A percentile compares a stretch with the other conserved stretches of the same genome.
Conservation (phyloP, 2,329 filamentous ascomycete genomes). For the Seiridium unicorne region DNA sequence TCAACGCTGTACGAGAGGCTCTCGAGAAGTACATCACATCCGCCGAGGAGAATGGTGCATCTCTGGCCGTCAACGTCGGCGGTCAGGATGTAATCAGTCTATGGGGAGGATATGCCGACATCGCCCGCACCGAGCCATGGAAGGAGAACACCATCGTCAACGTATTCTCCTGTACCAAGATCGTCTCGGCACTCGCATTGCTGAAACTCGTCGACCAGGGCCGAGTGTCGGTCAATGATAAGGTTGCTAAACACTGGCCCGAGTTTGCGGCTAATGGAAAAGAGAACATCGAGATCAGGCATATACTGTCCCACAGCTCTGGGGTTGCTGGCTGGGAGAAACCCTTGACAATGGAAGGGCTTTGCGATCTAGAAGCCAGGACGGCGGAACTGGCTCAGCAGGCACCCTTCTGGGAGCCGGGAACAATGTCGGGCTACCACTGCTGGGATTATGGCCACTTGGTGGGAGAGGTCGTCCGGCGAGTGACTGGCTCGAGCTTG, state of each 20-base stretch:
- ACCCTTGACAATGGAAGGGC: slow-evolving; percentile 26
- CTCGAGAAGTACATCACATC: slow-evolving; percentile 30
- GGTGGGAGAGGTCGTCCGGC: slow-evolving; percentile 38
- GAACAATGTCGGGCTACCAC: slow-evolving; percentile 39
- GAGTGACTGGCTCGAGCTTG: slow-evolving; percentile 36
- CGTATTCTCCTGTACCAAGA: slow-evolving; percentile 38
- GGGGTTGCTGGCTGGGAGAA: slow-evolving; percentile 31
- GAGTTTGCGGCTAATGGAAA: slow-evolving; percentile 40
- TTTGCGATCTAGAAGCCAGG: slow-evolving; percentile 28
- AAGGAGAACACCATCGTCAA: slow-evolving; percentile 32
- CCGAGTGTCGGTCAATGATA: slow-evolving; percentile 29
- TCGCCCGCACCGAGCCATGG: slow-evolving; percentile 29
- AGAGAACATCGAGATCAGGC: slow-evolving; percentile 33
- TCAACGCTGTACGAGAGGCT: slow-evolving; percentile 31
- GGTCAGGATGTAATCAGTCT: slow-evolving; percentile 37
- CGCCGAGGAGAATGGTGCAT: slow-evolving; percentile 40
- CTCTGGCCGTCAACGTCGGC: slow-evolving; percentile 35
- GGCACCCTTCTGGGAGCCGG: slow-evolving; percentile 40
- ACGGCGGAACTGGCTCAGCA: slow-evolving; percentile 33
- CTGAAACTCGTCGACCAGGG: slow-evolving; percentile 36
- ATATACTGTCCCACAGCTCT: slow-evolving; percentile 37
- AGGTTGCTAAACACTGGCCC: slow-evolving; percentile 40
- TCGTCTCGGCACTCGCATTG: slow-evolving; percentile 31
- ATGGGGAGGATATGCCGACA: slow-evolving; percentile 36
- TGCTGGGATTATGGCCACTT: slow-evolving; percentile 35